These are phyloP conservation scores for Breviolum minutum DNA, from an alignment of 73 alveolate genomes.

Conservation along the genomic window DNA sequence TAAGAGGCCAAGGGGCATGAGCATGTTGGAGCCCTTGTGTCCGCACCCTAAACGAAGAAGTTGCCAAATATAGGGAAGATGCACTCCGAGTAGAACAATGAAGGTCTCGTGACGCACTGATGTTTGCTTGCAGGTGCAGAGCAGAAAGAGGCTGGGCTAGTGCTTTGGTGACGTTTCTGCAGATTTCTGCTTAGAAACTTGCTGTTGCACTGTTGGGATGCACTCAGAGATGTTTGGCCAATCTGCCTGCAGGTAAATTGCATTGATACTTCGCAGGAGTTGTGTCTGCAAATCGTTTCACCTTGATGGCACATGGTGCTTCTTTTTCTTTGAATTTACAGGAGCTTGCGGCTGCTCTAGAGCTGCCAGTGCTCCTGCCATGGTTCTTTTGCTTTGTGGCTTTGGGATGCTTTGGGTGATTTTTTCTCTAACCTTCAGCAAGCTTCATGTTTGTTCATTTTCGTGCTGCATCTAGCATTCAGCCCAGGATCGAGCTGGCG, in stretches of 20 bases:
- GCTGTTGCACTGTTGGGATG: not conserved
- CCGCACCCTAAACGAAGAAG: not conserved
- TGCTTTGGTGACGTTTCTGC: not conserved
- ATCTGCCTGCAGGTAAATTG: not conserved
- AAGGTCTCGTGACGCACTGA: too few relatives aligned
- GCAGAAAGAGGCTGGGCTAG: not conserved
- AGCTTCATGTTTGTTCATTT: not conserved
- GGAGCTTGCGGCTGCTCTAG: conserved; percentile 18
- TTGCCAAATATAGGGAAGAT: not conserved
- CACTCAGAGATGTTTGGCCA: not conserved
- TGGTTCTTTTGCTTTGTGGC: not conserved
- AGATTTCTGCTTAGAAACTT: not conserved
- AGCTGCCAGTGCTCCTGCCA: not conserved
- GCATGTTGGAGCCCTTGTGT: conserved; percentile 21
- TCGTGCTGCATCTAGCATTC: not conserved
- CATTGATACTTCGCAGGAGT: conserved; percentile 3
- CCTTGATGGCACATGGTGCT: not conserved
- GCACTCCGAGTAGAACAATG: too few relatives aligned
- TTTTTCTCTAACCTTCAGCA: not conserved
- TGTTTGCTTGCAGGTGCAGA: not conserved
- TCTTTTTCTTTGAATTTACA: not conserved
- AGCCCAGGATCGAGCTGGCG: conserved; percentile 15
- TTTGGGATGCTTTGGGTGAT: not conserved
- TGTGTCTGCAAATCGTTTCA: too few relatives aligned
- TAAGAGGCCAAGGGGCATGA: not conserved